Conservation (phyloP, 805 yeast species). For the Naumovozyma castellii region DNA sequence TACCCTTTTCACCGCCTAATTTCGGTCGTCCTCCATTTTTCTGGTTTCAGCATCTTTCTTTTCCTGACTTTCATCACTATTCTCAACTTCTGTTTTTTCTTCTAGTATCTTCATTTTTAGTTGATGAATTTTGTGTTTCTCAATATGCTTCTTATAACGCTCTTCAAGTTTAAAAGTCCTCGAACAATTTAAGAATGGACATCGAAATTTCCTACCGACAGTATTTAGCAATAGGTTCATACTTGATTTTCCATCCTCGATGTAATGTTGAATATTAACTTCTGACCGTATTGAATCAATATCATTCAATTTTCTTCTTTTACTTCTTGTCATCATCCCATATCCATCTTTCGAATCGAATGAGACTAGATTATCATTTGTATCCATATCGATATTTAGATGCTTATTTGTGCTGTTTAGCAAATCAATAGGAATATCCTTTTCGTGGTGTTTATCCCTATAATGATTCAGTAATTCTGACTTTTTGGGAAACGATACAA, state of each 20-base stretch:
- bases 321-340: not conserved
- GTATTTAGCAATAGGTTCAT: slow-evolving; percentile 27
- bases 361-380: too few species aligned
- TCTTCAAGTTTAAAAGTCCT: slow-evolving; percentile 41
- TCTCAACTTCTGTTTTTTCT: slow-evolving; percentile 5
- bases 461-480: slow-evolving; percentile 51
- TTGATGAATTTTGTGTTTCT: slow-evolving; percentile 29
- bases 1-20: too few species aligned
- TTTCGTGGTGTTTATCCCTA: slow-evolving; percentile 32
- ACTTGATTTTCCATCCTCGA: slow-evolving; percentile 21
- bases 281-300: slow-evolving; percentile 4
- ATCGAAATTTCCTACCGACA: slow-evolving; percentile 33
- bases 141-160: slow-evolving; percentile 25
- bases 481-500: slow-evolving; percentile 43
- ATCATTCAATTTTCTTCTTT: slow-evolving; percentile 1
- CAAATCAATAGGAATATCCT: slow-evolving; percentile 8
- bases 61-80: not conserved
- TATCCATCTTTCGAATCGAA: not conserved
- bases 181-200: slow-evolving; percentile 43
- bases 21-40: too few species aligned
- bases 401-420: not conserved
- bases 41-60: too few species aligned
- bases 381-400: too few species aligned
- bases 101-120: slow-evolving; percentile 22
- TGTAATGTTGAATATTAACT: slow-evolving; percentile 19